A percentile compares a stretch with the other conserved stretches of the same genome.
phyloP scores from a whole-genome alignment of 148 eudicot species.

The Persicaria tinctoria region DNA sequence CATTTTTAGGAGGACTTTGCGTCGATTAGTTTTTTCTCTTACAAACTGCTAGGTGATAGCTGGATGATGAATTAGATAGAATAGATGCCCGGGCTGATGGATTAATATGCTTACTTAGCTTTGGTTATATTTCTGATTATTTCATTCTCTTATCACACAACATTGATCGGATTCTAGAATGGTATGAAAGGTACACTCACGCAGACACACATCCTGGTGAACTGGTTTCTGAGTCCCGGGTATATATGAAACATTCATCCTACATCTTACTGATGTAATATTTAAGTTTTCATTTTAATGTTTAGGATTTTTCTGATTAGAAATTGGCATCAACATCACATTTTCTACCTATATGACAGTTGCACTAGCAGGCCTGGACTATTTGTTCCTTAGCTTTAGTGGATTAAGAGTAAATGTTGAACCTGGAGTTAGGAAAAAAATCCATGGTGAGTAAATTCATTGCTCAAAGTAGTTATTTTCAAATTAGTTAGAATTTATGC shows the following conservation, averaged over 20 bases:
- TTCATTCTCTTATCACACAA: conserved; percentile 21
- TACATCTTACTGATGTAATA: background rate
- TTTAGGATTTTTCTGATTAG: background rate
- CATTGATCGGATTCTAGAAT: conserved; percentile 69
- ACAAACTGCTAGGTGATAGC: too few species aligned
- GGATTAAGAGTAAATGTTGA: too few species aligned
- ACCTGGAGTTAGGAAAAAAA: too few species aligned
- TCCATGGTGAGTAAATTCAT: too few species aligned
- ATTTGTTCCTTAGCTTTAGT: too few species aligned
- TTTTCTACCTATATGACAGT: background rate
- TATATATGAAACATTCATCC: conserved; percentile 7
- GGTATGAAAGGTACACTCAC: conserved; percentile 61
- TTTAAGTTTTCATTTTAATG: background rate
- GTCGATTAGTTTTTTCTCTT: too few species aligned
- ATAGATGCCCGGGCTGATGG: too few species aligned
- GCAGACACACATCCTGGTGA: conserved; percentile 42
- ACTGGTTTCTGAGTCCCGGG: conserved; percentile 34
- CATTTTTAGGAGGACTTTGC: too few species aligned
- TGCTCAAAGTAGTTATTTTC: too few species aligned
- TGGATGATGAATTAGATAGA: too few species aligned
- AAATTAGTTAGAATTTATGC: too few species aligned
- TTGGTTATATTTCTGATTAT: background rate
- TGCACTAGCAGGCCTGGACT: background rate
- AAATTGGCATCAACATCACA: background rate
- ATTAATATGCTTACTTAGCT: background rate